Conservation (phyloP, 257 asterid genomes). For the Parsonsia alboflavescens region DNA sequence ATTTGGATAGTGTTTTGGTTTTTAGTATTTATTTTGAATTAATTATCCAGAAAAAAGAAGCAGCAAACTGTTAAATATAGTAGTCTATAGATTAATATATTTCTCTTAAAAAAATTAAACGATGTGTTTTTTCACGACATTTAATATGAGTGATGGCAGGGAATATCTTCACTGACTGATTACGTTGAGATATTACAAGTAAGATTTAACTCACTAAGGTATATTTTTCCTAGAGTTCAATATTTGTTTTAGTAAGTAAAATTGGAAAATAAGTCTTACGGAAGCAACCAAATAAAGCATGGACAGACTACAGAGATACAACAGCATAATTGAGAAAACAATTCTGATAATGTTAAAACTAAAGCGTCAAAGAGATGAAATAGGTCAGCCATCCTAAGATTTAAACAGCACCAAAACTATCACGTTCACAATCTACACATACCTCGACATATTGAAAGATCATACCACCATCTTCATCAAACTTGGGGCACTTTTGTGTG, state of each 20-base stretch:
- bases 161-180: no score
- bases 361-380: not conserved
- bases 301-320: not conserved
- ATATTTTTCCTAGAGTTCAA: slow-evolving; percentile 30
- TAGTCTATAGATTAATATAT: no score
- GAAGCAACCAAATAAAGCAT: slow-evolving; percentile 1
- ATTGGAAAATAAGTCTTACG: not conserved
- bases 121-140: no score
- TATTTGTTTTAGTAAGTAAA: not conserved
- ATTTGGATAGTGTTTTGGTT: no score
- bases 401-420: slow-evolving; percentile 3
- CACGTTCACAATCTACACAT: slow-evolving; percentile 9
- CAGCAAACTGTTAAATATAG: no score
- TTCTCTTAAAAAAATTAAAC: no score
- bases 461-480: slow-evolving; percentile 44
- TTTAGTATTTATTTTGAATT: no score
- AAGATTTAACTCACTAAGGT: no score
- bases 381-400: not conserved
- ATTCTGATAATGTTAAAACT: not conserved
- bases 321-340: not conserved
- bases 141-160: no score
- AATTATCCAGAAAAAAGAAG: no score
- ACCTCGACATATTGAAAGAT: slow-evolving; percentile 65
- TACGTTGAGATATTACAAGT: no score
- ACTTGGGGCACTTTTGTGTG: slow-evolving; percentile 81